Conservation (phyloP, 306 rosid genomes). For the Cucurbita ficifolia region DNA sequence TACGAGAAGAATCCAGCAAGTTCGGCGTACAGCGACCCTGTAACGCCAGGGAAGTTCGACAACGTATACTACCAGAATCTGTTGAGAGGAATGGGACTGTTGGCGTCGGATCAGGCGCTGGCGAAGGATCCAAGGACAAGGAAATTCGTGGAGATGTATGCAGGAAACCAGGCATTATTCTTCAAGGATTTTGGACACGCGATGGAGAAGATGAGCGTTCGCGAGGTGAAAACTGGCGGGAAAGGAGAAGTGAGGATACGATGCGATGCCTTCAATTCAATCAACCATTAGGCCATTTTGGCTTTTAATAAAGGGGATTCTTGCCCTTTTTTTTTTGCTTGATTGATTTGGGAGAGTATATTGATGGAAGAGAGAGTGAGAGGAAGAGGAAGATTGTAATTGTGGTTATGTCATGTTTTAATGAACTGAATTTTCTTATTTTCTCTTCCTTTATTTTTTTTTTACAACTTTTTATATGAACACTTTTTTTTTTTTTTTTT, state of each 20-base stretch:
- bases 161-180: constrained; percentile 20
- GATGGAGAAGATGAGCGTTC: constrained; percentile 35
- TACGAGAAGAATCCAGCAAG: no score
- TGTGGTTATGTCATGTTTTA: not conserved
- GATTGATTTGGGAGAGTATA: not conserved
- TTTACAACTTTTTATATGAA: no score
- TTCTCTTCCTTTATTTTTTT: no score
- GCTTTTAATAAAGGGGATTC: no score
- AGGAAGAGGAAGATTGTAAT: not conserved
- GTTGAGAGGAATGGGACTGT: no score
- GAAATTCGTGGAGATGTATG: not conserved
- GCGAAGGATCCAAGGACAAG: no score
- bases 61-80: no score
- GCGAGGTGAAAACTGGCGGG: constrained; percentile 20
- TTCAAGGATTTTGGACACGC: constrained; percentile 26
- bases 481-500: no score
- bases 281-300: not conserved
- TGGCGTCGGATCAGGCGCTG: no score
- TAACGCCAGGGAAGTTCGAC: no score
- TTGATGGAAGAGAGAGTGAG: not conserved
- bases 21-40: no score
- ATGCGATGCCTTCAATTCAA: constrained; percentile 30
- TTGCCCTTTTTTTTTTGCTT: no score
- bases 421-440: not conserved
- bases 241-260: constrained; percentile 37